phyloP scores from a whole-genome alignment of 306 rosid species.

The Vigna radiata region DNA sequence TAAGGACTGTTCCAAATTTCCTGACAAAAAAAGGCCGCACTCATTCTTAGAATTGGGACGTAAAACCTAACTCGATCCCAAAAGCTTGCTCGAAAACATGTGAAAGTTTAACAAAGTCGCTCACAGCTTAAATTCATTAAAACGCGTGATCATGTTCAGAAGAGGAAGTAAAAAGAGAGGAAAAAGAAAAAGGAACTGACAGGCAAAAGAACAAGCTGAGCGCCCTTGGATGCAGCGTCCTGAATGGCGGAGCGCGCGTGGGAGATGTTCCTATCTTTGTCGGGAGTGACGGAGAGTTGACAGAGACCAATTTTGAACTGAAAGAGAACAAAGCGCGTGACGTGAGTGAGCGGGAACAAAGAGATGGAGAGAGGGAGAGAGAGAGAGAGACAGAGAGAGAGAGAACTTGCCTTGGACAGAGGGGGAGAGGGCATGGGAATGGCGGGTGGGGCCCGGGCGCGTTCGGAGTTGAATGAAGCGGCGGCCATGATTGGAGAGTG shows the following conservation, averaged over 20 bases:
- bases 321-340: conserved; percentile 11
- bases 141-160: not conserved
- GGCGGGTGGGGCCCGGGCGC: conserved; percentile 77
- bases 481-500: conserved; percentile 63
- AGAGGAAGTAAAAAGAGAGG: not conserved
- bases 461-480: conserved; percentile 64
- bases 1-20: conserved; percentile 98
- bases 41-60: not conserved
- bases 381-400: not conserved
- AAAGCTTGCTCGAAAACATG: no score
- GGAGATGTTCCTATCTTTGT: conserved; percentile 76
- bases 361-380: not conserved
- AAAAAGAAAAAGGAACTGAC: conserved; percentile 47
- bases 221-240: conserved; percentile 83
- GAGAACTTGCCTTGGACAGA: conserved; percentile 61
- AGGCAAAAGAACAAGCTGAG: conserved; percentile 82
- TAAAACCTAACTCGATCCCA: no score
- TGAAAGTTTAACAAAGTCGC: no score
- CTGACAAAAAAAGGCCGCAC: conserved; percentile 43
- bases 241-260: conserved; percentile 83
- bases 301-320: conserved; percentile 90
- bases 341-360: not conserved
- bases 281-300: conserved; percentile 81
- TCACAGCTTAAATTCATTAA: no score
- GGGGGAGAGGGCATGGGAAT: conserved; percentile 76